A percentile compares a stretch with the other conserved stretches of the same genome.
These are phyloP conservation scores for Cryomyces minteri DNA, from an alignment of 495 filamentous ascomycete species.

Conservation along the genomic window DNA sequence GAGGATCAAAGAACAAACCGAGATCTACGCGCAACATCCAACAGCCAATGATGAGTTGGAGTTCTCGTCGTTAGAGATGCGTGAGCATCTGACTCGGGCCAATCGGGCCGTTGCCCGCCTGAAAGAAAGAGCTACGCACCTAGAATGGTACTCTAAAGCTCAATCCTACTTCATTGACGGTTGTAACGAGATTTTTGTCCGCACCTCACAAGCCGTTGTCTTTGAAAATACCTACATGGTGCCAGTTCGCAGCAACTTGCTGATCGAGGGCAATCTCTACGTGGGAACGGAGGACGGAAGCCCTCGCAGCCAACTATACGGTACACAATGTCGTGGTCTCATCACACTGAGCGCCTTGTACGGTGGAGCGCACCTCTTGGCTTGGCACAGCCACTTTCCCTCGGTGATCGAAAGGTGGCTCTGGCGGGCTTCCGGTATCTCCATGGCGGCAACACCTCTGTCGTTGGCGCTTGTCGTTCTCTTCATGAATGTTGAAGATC, in stretches of 20 bases:
- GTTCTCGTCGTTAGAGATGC: no score
- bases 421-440: slow-evolving; percentile 2
- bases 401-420: slow-evolving; percentile 1
- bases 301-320: neutral
- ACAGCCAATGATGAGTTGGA: no score
- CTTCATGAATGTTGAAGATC: no score
- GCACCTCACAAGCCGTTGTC: neutral
- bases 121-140: neutral
- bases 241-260: slow-evolving; percentile 1
- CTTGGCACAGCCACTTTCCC: slow-evolving; percentile 1
- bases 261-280: slow-evolving; percentile 2
- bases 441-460: neutral
- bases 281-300: neutral
- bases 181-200: neutral
- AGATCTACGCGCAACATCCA: no score
- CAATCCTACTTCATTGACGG: neutral
- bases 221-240: slow-evolving; percentile 1
- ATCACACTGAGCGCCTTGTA: neutral
- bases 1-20: no score
- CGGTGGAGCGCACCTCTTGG: slow-evolving; percentile 2
- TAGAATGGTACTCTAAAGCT: neutral
- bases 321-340: neutral
- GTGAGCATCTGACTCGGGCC: neutral
- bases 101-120: neutral
- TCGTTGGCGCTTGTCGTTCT: neutral